Base-by-base conservation (phyloP, 1,284 basidiomycete species). In the Earliella scabrosa region DNA sequence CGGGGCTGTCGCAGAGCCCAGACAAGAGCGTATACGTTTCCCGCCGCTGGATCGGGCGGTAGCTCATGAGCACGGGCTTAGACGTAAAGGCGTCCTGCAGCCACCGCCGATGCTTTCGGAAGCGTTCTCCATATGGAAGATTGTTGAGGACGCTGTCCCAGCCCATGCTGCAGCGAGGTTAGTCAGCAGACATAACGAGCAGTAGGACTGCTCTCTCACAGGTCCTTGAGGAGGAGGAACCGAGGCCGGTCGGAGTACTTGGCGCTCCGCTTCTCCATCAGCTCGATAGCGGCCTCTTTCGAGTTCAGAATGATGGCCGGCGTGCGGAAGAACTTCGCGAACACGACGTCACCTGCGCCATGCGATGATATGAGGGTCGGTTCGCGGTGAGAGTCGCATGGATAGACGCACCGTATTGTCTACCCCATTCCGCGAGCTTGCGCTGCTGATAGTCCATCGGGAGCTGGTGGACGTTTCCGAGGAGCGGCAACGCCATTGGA, bases 201-300 rank as follows among this genome's bases (percentile, higher is more conserved):
- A 18, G 31, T 20, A 6, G 2, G 8, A 13, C 4, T 9, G 18
- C 10, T 31, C 11, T 58, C 68, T 49, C 44, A 71, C 70, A 73
- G 51, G 11, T 71, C 69, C 20, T 56, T 56, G 10, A 71, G 54
- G 20, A 73, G 61, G 18, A 68, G 50, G 24, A 70, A 63, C 3
- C 52, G 58, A 2, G 73, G 73, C 39, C 78, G 63, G 57, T 70
- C 71, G 5, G 76, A 78, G 55, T 77, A 77, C 45, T 71, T 72
- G 1, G 69, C 59, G n/a, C 75, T 72, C 16, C 74, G 65, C 61
- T 75, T 77, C 34, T 76, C 76, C 57, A 79, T 58, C n/a, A 80
- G 63, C 11, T 79, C 77, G 8, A 64, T 59, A 5, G 75, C 72
- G 0, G 69, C 69, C 48, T 71, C 60, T 2, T 60, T 51, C 3